Evolutionary conservation across 192 early-diverging fungal genomes (phyloP).

Genomic region (Gryganskiella cystojenkinii): DNA sequence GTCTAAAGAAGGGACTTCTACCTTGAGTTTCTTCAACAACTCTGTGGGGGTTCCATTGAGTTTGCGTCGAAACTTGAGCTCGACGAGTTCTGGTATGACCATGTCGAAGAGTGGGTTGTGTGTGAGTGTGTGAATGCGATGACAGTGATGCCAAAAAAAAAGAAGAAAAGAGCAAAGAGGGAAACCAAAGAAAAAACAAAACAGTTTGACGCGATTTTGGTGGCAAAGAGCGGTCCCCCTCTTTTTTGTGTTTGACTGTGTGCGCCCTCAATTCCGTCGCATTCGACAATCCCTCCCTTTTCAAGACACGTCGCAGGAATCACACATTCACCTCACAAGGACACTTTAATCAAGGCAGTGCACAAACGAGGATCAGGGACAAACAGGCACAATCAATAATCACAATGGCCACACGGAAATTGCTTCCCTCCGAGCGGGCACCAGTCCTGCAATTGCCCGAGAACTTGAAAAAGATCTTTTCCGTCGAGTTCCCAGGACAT

Average conservation of each 20-base stretch:
- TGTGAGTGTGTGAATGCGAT: neutral
- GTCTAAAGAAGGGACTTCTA: slow-evolving; percentile 7
- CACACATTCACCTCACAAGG: too few relatives aligned
- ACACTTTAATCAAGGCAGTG: too few relatives aligned
- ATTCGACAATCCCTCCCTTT: too few relatives aligned
- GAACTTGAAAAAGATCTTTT: slow-evolving; percentile 15
- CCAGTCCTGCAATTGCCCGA: slow-evolving; percentile 13
- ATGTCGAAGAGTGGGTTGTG: slow-evolving; percentile 5
- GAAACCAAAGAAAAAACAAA: neutral
- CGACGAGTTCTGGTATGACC: slow-evolving; percentile 17
- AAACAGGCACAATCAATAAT: too few relatives aligned
- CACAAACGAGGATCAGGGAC: too few relatives aligned
- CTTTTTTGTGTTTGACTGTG: slow-evolving; percentile 15
- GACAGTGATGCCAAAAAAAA: neutral
- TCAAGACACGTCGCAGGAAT: too few relatives aligned
- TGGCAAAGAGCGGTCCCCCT: slow-evolving; percentile 18
- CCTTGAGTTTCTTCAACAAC: slow-evolving; percentile 41
- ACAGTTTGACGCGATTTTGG: slow-evolving; percentile 31
- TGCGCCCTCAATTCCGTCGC: too few relatives aligned
- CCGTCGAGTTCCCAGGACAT: slow-evolving; percentile 45
- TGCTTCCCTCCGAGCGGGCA: neutral
- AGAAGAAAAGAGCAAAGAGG: neutral
- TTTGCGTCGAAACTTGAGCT: slow-evolving; percentile 34
- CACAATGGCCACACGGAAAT: neutral
- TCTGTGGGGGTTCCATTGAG: slow-evolving; percentile 27